These are phyloP conservation scores for Coffea humblotiana DNA, from an alignment of 305 asterid species.

Conservation along the genomic window DNA sequence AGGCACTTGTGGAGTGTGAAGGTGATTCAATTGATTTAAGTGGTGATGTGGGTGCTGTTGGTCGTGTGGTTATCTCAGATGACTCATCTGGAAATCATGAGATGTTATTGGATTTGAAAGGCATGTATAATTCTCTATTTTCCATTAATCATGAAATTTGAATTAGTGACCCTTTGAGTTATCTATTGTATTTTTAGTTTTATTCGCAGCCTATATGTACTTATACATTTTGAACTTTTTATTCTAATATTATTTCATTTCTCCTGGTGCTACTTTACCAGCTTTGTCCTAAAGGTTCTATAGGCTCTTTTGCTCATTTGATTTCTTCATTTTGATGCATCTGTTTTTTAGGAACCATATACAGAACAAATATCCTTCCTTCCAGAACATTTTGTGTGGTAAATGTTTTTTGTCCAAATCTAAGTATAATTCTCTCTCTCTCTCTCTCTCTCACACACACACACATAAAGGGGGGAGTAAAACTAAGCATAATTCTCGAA, in stretches of 20 bases:
- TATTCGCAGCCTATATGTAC: not conserved
- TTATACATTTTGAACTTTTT: not conserved
- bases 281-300: constrained; percentile 16
- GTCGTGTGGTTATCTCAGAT: constrained; percentile 68
- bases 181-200: not conserved
- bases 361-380: constrained; percentile 78
- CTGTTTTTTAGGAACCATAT: constrained; percentile 65
- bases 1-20: constrained; percentile 95
- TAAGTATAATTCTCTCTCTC: not conserved
- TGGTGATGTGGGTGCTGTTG: constrained; percentile 90
- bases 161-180: not conserved
- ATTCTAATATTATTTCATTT: not conserved
- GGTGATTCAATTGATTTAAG: constrained; percentile 91
- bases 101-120: constrained; percentile 87
- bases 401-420: constrained; percentile 16
- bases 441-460: constrained; percentile 9
- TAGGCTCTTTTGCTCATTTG: constrained; percentile 19
- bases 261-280: not conserved
- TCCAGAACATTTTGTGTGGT: constrained; percentile 97
- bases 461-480: too few species aligned
- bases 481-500: too few species aligned
- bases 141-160: not conserved
- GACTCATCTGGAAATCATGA: constrained; percentile 57
- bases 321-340: constrained; percentile 4
- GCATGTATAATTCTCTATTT: constrained; percentile 35